A percentile compares a stretch with the other conserved stretches of the same genome.
These are phyloP conservation scores for Rugonectria rugulosa DNA, from an alignment of 2,329 filamentous ascomycete species.

Conservation along the genomic window DNA sequence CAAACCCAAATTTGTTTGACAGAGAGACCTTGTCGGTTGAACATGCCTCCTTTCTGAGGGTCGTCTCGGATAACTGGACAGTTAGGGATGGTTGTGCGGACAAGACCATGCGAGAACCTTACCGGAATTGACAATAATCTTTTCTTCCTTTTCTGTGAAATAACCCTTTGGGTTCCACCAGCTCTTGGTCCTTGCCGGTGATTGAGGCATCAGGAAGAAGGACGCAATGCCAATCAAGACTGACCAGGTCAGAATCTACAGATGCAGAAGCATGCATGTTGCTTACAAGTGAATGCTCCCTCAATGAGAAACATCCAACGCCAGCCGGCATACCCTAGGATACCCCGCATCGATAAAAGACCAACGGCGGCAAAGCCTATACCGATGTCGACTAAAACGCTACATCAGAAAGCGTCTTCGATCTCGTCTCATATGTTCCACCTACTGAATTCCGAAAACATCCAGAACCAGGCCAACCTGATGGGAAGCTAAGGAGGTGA, in stretches of 20 bases:
- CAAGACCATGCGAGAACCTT: background rate
- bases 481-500: constrained; percentile 60
- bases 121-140: constrained; percentile 69
- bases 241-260: constrained; percentile 49
- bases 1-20: constrained; percentile 53
- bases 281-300: constrained; percentile 43
- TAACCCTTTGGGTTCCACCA: constrained; percentile 65
- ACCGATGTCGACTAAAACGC: constrained; percentile 8
- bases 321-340: constrained; percentile 62
- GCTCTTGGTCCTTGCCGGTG: constrained; percentile 68
- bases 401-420: background rate
- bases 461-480: constrained; percentile 74
- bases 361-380: constrained; percentile 47
- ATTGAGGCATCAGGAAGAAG: constrained; percentile 65
- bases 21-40: constrained; percentile 58
- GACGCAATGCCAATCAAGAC: constrained; percentile 60
- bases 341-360: constrained; percentile 61
- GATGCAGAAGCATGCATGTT: constrained; percentile 20
- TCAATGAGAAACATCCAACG: constrained; percentile 60
- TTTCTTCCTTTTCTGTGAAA: constrained; percentile 70
- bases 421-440: constrained; percentile 27
- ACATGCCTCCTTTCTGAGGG: constrained; percentile 62
- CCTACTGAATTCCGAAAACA: constrained; percentile 19
- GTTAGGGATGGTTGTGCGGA: background rate
- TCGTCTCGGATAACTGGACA: constrained; percentile 58